These are phyloP conservation scores for Pestalotiopsis sp. DNA, from an alignment of 2,329 filamentous ascomycete species.

Conservation along the genomic window DNA sequence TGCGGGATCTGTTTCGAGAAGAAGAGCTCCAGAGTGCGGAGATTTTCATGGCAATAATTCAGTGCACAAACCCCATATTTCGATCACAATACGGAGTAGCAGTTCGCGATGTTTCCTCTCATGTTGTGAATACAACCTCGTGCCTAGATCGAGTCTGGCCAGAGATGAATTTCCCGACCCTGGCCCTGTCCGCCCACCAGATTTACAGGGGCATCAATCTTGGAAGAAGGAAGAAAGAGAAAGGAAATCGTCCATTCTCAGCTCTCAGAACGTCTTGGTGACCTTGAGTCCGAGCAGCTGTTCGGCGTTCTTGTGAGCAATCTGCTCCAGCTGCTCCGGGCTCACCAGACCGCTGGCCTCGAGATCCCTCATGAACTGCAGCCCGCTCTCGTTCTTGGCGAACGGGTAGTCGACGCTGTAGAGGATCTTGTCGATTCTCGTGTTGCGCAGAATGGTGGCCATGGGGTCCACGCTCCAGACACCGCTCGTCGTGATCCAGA, in stretches of 20 bases:
- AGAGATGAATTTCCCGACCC: too few species aligned
- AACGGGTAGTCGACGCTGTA: constrained; percentile 64
- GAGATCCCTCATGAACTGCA: constrained; percentile 50
- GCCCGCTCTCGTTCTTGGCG: constrained; percentile 49
- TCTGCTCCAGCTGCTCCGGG: constrained; percentile 48
- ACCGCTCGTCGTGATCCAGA: constrained; percentile 61
- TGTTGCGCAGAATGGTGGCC: constrained; percentile 45
- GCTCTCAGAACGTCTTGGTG: background rate
- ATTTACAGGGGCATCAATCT: background rate
- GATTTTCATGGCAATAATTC: too few species aligned
- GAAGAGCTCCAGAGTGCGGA: too few species aligned
- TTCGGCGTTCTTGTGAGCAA: constrained; percentile 55
- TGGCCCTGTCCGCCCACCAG: too few species aligned
- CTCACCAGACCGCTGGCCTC: constrained; percentile 51
- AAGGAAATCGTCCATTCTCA: background rate
- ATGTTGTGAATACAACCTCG: too few species aligned
- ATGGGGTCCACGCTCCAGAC: constrained; percentile 52
- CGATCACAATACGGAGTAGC: too few species aligned
- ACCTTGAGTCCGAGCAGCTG: constrained; percentile 17
- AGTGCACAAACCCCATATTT: too few species aligned
- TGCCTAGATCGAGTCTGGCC: too few species aligned
- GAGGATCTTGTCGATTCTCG: constrained; percentile 51
- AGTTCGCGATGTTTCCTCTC: too few species aligned
- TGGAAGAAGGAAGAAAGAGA: background rate
- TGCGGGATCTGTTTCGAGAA: too few species aligned